These are phyloP conservation scores for Ogataea kodamae DNA, from an alignment of 805 yeast genomes.

Conservation along the genomic window DNA sequence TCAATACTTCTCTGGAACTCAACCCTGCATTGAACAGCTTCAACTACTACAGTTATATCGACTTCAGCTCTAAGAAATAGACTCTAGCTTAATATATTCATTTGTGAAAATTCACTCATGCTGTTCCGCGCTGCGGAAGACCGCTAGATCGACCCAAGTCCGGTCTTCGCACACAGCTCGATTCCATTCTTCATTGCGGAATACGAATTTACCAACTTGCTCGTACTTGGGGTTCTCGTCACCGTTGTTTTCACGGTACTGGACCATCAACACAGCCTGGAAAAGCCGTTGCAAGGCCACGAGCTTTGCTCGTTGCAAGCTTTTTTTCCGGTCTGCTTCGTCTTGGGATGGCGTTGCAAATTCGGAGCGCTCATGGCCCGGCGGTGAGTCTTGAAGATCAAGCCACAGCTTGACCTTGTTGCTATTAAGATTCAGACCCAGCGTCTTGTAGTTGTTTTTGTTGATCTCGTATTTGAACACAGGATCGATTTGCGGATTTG, in stretches of 20 bases:
- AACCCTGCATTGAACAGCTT: constrained; percentile 31
- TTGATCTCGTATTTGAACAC: constrained; percentile 29
- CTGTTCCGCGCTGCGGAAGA: constrained; percentile 28
- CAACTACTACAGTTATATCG: constrained; percentile 27
- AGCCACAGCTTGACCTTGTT: constrained; percentile 29
- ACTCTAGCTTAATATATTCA: constrained; percentile 1
- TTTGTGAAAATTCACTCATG: no score
- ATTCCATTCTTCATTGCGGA: constrained; percentile 41
- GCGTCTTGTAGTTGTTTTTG: constrained; percentile 18
- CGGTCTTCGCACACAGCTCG: constrained; percentile 32
- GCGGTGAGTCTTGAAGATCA: constrained; percentile 40
- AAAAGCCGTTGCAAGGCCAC: constrained; percentile 43
- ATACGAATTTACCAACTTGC: constrained; percentile 41
- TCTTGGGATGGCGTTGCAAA: constrained; percentile 57
- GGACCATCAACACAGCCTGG: constrained; percentile 37
- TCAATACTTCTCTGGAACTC: constrained; percentile 29
- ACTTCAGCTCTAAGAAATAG: constrained; percentile 20
- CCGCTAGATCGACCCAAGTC: constrained; percentile 36
- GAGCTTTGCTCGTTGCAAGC: constrained; percentile 28
- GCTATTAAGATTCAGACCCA: constrained; percentile 18
- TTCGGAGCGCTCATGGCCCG: constrained; percentile 57
- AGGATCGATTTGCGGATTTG: constrained; percentile 24
- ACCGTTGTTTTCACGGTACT: constrained; percentile 8
- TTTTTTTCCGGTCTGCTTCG: constrained; percentile 32
- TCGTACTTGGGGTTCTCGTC: constrained; percentile 18